Conservation (phyloP, 2,329 filamentous ascomycete genomes). For the Trichophyton schoenleinii region DNA sequence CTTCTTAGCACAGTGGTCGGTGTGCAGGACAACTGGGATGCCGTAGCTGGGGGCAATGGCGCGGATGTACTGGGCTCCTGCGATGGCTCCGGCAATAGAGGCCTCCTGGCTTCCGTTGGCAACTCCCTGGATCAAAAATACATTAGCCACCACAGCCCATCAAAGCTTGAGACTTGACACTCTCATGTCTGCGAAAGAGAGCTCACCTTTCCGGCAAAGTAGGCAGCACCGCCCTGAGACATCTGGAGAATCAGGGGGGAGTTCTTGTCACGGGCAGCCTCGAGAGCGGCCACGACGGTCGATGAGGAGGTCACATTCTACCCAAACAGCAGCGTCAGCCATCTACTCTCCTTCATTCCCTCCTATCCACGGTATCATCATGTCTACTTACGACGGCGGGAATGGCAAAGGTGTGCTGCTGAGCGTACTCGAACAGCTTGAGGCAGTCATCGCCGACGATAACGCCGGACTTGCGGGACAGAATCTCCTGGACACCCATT, state of each 20-base stretch:
- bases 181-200: background rate
- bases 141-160: background rate
- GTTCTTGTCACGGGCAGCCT: conserved; percentile 87
- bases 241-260: conserved; percentile 86
- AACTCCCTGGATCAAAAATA: conserved; percentile 45
- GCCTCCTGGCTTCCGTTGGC: conserved; percentile 72
- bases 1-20: conserved; percentile 99
- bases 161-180: too few relatives aligned
- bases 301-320: conserved; percentile 89
- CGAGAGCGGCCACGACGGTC: conserved; percentile 71
- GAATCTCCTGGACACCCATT: conserved; percentile 41
- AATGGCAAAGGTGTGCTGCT: conserved; percentile 78
- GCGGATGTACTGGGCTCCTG: conserved; percentile 88
- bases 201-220: conserved; percentile 72
- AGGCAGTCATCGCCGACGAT: conserved; percentile 56
- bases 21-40: conserved; percentile 85
- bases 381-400: conserved; percentile 53
- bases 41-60: conserved; percentile 75
- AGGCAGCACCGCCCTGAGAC: conserved; percentile 86
- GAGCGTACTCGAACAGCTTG: conserved; percentile 75
- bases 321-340: background rate
- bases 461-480: conserved; percentile 52
- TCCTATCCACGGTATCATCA: conserved; percentile 7
- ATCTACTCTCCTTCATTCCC: conserved; percentile 2
- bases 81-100: conserved; percentile 76